A percentile compares a stretch with the other conserved stretches of the same genome.
These are phyloP conservation scores for Solanum chacoense DNA, from an alignment of 305 asterid genomes.

Conservation along the genomic window DNA sequence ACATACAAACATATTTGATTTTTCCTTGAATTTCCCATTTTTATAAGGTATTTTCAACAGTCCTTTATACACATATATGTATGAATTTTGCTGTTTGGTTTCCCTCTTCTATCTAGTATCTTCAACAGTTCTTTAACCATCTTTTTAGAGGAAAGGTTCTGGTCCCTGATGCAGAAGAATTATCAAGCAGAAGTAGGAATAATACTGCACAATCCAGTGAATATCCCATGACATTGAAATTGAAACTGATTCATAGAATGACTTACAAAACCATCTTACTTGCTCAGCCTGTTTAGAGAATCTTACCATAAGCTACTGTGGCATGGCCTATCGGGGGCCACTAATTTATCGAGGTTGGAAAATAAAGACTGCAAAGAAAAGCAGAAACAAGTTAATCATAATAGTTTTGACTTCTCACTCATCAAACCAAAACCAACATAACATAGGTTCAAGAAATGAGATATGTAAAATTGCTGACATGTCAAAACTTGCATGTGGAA, in stretches of 20 bases:
- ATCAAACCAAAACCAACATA: not conserved
- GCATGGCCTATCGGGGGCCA: conserved; percentile 85
- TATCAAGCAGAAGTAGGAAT: not conserved
- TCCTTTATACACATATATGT: not conserved
- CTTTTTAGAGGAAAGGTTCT: not conserved
- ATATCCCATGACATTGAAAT: not conserved
- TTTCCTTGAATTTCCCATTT: not conserved
- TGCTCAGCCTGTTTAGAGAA: not conserved
- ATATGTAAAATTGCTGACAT: not conserved
- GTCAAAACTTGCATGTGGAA: not conserved
- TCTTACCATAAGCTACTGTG: conserved; percentile 83
- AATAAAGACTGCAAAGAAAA: conserved; percentile 49
- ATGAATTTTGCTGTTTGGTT: not conserved
- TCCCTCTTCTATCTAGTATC: not conserved
- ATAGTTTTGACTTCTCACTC: not conserved
- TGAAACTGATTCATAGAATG: not conserved
- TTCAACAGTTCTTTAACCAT: not conserved
- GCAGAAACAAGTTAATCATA: not conserved
- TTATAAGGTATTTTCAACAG: not conserved
- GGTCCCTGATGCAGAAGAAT: not conserved
- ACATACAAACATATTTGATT: not conserved
- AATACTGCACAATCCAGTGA: not conserved
- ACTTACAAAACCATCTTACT: not conserved
- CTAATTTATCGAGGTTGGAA: conserved; percentile 65
- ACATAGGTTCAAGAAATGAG: not conserved